phyloP scores from a whole-genome alignment of 148 eudicot species.

The Dianthus caryophyllus region DNA sequence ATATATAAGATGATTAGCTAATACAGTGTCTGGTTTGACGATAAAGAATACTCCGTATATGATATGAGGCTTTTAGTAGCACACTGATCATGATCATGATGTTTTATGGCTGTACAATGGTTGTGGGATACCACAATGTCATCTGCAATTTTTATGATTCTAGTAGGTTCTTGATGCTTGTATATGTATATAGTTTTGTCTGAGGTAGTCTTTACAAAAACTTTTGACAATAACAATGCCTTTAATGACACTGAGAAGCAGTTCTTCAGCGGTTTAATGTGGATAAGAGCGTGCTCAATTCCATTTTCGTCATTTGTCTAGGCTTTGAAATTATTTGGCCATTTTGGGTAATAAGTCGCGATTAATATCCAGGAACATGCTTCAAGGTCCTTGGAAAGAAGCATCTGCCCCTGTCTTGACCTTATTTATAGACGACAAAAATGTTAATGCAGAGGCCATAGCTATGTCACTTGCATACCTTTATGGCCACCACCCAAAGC shows the following conservation, averaged over 20 bases:
- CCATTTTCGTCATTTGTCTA: neutral
- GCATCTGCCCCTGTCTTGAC: slow-evolving; percentile 83
- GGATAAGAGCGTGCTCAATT: neutral
- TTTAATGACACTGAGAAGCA: neutral
- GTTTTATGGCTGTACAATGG: neutral
- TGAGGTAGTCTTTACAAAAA: neutral
- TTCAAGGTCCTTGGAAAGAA: slow-evolving; percentile 99
- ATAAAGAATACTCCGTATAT: too few species aligned
- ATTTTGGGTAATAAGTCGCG: slow-evolving; percentile 6
- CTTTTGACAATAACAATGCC: neutral
- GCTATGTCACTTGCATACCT: slow-evolving; percentile 89
- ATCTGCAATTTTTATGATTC: neutral
- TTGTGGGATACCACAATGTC: neutral
- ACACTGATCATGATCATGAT: neutral
- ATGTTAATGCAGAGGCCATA: slow-evolving; percentile 85
- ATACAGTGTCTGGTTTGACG: neutral
- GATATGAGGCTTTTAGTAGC: neutral
- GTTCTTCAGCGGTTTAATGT: neutral
- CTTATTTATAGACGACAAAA: slow-evolving; percentile 85
- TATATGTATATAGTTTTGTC: neutral
- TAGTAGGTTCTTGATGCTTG: neutral
- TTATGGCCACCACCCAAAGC: slow-evolving; percentile 94
- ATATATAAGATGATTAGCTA: neutral
- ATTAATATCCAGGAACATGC: slow-evolving; percentile 74
- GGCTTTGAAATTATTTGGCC: neutral